Conservation (phyloP, 768 basidiomycete genomes). For the Lentinula guzmanii region DNA sequence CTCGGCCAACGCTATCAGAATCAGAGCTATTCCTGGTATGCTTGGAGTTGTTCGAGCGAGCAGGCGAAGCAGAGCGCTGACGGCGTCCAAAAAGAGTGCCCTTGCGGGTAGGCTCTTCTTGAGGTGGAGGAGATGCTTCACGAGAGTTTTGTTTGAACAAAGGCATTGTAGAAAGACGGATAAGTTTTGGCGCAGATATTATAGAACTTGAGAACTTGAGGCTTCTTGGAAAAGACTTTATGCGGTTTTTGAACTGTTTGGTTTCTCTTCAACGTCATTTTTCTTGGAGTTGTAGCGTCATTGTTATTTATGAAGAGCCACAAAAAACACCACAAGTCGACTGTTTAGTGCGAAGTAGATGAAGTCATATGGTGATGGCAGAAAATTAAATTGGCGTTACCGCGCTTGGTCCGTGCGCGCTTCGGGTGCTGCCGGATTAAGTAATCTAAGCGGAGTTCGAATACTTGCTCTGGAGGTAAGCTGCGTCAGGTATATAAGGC, state of each 20-base stretch:
- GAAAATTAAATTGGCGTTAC: not conserved
- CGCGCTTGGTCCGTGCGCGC: slow-evolving; percentile 4
- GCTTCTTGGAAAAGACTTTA: not conserved
- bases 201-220: not conserved
- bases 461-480: slow-evolving; percentile 4
- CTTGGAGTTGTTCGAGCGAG: slow-evolving; percentile 1
- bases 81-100: slow-evolving; percentile 15
- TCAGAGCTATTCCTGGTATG: slow-evolving; percentile 15
- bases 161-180: slow-evolving; percentile 12
- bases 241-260: not conserved
- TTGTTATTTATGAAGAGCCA: not conserved
- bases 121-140: slow-evolving; percentile 7
- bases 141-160: slow-evolving; percentile 17
- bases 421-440: not conserved
- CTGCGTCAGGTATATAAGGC: slow-evolving; percentile 8
- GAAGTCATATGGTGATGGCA: not conserved
- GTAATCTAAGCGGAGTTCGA: slow-evolving; percentile 7
- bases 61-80: slow-evolving; percentile 13
- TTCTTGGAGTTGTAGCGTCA: not conserved
- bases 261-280: not conserved
- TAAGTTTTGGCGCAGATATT: not conserved
- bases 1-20: slow-evolving; percentile 8
- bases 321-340: not conserved
- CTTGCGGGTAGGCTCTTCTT: slow-evolving; percentile 12
- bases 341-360: not conserved